Evolutionary conservation across 768 basidiomycete species (phyloP).

Genomic region (Suillus discolor): DNA sequence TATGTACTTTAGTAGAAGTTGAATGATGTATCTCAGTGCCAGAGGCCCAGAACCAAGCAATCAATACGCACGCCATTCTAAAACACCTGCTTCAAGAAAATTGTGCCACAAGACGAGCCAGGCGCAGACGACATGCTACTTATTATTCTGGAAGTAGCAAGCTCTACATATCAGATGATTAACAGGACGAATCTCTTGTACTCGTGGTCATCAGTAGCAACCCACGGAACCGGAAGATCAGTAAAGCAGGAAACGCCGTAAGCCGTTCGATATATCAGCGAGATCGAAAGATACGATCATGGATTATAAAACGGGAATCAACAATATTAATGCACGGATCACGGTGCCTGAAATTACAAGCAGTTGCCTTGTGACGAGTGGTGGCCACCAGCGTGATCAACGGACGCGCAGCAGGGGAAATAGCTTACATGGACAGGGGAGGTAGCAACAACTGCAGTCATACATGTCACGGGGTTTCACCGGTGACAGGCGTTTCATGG

Average conservation of each 20-base stretch:
- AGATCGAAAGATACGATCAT: not conserved
- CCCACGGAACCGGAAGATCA: not conserved
- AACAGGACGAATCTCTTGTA: not conserved
- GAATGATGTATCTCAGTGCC: not conserved
- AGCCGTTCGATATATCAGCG: not conserved
- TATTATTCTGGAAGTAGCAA: not conserved
- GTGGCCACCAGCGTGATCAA: not conserved
- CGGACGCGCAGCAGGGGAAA: not conserved
- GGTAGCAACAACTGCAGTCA: too few species aligned
- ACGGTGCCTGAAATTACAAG: not conserved
- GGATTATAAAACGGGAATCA: not conserved
- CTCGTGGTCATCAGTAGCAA: not conserved
- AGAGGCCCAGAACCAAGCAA: not conserved
- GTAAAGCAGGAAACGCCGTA: not conserved
- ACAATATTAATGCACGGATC: not conserved
- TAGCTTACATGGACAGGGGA: not conserved
- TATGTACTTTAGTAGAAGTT: not conserved
- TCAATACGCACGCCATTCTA: not conserved
- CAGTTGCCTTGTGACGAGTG: not conserved
- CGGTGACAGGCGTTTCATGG: not conserved
- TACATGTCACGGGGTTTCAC: not conserved
- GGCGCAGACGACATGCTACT: too few species aligned
- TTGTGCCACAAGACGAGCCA: not conserved
- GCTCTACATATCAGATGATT: not conserved
- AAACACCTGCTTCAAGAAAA: not conserved